phyloP scores from a whole-genome alignment of 306 rosid genomes.

The Betula pendula region DNA sequence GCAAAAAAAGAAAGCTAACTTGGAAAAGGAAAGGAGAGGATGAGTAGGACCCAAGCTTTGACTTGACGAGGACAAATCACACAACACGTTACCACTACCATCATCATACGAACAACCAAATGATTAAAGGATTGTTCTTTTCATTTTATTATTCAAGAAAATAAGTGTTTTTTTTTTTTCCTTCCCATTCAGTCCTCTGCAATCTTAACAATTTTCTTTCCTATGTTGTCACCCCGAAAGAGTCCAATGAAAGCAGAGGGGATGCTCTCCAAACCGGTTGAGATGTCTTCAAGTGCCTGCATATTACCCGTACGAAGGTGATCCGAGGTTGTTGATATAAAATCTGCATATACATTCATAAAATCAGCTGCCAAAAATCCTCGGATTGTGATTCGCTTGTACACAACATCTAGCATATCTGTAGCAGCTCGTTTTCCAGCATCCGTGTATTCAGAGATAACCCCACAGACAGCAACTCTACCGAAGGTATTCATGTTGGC shows the following conservation, averaged over 20 bases:
- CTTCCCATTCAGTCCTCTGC: slow-evolving; percentile 32
- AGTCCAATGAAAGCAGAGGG: slow-evolving; percentile 69
- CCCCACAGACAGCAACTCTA: slow-evolving; percentile 67
- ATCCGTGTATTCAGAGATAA: slow-evolving; percentile 59
- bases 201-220: slow-evolving; percentile 61
- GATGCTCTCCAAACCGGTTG: slow-evolving; percentile 54
- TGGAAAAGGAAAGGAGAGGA: no score
- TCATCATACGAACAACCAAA: neutral
- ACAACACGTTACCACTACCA: neutral
- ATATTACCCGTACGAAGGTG: slow-evolving; percentile 44
- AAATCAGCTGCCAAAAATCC: slow-evolving; percentile 60
- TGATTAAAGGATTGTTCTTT: neutral
- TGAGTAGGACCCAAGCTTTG: no score
- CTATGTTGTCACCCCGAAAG: slow-evolving; percentile 60
- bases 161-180: neutral
- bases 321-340: slow-evolving; percentile 38
- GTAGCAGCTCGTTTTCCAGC: slow-evolving; percentile 44
- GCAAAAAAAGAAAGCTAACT: no score
- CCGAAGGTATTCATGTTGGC: slow-evolving; percentile 63
- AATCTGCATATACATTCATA: slow-evolving; percentile 40
- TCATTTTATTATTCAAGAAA: neutral
- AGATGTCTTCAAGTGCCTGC: slow-evolving; percentile 53
- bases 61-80: no score
- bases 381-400: slow-evolving; percentile 57
- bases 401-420: slow-evolving; percentile 53